Evolutionary conservation across 2,329 filamentous ascomycete species (phyloP).

Genomic region (Dothistroma septosporum): DNA sequence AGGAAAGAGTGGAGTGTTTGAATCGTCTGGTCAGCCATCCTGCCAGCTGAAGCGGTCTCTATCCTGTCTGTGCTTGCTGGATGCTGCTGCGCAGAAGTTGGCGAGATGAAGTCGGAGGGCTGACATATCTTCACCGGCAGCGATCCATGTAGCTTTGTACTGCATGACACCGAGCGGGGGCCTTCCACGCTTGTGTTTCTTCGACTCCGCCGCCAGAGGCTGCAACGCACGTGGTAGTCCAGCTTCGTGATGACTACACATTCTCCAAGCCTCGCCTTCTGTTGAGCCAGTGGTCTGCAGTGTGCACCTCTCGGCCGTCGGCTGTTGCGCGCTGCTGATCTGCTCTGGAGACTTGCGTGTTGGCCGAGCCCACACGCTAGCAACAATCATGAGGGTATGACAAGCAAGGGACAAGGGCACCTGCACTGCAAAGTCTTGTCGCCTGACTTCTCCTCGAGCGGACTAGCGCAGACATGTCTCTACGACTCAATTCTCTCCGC

Average conservation of each 20-base stretch:
- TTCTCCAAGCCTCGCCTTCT: background rate
- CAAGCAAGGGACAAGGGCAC: too few species aligned
- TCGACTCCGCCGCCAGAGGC: background rate
- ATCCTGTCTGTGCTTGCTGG: background rate
- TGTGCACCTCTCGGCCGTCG: background rate
- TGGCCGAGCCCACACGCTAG: too few species aligned
- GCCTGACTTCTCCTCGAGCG: background rate
- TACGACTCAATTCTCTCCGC: background rate
- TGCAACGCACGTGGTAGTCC: background rate
- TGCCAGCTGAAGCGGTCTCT: background rate
- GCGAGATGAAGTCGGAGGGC: background rate
- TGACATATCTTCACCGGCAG: background rate
- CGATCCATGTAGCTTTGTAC: background rate
- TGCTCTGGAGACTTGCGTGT: too few species aligned
- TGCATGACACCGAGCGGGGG: background rate
- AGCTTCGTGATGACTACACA: background rate
- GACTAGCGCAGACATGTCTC: background rate
- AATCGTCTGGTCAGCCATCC: constrained; percentile 28
- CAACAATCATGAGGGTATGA: too few species aligned
- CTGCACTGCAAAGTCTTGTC: too few species aligned
- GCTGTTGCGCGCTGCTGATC: too few species aligned
- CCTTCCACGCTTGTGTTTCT: background rate
- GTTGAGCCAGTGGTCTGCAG: background rate
- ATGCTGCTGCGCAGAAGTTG: background rate
- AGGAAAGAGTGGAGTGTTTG: constrained; percentile 30